phyloP scores from a whole-genome alignment of 192 early-diverging fungal genomes.

The Coemansia sp. region DNA sequence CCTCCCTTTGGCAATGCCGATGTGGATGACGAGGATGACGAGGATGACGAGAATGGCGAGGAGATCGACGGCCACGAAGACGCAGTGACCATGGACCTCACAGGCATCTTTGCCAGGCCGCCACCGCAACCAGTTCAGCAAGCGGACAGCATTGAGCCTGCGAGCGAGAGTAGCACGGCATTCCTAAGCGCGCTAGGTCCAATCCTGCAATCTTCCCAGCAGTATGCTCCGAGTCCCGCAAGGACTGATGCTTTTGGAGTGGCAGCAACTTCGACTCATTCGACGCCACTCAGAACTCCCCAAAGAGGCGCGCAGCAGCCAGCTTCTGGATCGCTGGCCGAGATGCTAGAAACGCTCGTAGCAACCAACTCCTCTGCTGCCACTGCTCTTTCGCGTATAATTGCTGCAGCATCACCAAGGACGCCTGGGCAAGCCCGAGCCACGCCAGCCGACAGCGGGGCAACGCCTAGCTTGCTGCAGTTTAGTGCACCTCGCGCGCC shows the following conservation, averaged over 20 bases:
- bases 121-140: not conserved
- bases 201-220: not conserved
- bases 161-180: not conserved
- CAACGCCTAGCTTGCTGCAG: not conserved
- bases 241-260: not conserved
- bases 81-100: conserved; percentile 49
- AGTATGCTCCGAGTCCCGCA: not conserved
- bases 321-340: not conserved
- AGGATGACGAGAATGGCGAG: conserved; percentile 1
- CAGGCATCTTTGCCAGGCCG: conserved; percentile 30
- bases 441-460: not conserved
- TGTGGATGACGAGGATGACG: conserved; percentile 1
- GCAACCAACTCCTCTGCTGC: not conserved
- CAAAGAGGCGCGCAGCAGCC: not conserved
- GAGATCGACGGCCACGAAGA: conserved; percentile 20
- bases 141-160: not conserved
- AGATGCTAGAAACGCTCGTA: conserved; percentile 9
- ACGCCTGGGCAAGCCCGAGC: not conserved
- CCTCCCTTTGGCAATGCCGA: not conserved
- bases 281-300: conserved; percentile 1
- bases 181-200: not conserved
- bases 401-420: conserved; percentile 1
- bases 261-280: not conserved
- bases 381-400: not conserved
- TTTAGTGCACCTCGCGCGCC: not conserved